Conservation (phyloP, 106 monocot genomes). For the Iris macrosiphon region DNA sequence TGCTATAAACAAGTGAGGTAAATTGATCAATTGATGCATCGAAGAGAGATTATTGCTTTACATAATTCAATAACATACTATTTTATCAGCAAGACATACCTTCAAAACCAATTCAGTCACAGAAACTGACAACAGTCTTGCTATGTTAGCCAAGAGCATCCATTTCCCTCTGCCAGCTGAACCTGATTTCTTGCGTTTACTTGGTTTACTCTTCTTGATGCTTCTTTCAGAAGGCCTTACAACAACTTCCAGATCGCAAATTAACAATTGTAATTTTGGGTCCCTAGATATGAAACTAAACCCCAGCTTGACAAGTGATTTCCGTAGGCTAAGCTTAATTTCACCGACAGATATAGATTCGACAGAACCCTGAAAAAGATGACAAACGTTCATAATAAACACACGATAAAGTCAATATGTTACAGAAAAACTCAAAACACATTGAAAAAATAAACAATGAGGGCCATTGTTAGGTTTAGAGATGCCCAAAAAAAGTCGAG, state of each 20-base stretch:
- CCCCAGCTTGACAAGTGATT: constrained; percentile 58
- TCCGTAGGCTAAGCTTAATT: constrained; percentile 68
- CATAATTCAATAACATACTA: neutral
- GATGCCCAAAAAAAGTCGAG: too few species aligned
- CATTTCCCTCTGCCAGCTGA: constrained; percentile 56
- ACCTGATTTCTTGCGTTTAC: constrained; percentile 31
- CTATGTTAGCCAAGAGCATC: constrained; percentile 59
- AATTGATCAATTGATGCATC: neutral
- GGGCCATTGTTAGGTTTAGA: too few species aligned
- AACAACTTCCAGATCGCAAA: constrained; percentile 72
- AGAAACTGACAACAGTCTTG: constrained; percentile 73
- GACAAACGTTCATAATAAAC: neutral
- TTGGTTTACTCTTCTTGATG: constrained; percentile 34
- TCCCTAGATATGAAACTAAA: constrained; percentile 66
- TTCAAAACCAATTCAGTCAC: constrained; percentile 76
- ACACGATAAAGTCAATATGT: too few species aligned
- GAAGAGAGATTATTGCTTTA: neutral
- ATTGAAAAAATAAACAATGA: too few species aligned
- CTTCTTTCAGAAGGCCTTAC: constrained; percentile 35
- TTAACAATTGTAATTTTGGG: constrained; percentile 76
- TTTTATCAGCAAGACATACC: constrained; percentile 26
- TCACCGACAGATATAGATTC: constrained; percentile 91
- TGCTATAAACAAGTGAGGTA: neutral
- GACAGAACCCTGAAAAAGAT: constrained; percentile 65
- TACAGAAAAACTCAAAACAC: too few species aligned